Percentiles rank a stretch among this genome's conserved stretches.
These are phyloP conservation scores for Spergularia bocconei DNA, from an alignment of 148 eudicot species.

Conservation along the genomic window DNA sequence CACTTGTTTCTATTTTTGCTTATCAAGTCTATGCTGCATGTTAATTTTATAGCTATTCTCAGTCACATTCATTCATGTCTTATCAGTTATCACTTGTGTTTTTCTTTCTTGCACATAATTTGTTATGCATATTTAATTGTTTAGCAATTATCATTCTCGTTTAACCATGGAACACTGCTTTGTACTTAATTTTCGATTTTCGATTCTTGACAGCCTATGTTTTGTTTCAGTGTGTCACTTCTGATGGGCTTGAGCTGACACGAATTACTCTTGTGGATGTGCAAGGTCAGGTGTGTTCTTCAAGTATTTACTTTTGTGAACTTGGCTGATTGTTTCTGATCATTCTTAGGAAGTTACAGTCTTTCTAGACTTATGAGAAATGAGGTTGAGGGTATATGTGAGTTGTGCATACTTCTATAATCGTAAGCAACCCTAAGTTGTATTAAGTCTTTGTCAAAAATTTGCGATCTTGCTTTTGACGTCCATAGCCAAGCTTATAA, in stretches of 20 bases:
- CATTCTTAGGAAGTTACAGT: neutral
- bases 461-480: neutral
- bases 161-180: neutral
- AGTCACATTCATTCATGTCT: neutral
- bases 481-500: neutral
- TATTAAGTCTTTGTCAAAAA: neutral
- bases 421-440: conserved; percentile 5
- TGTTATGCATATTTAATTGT: neutral
- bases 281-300: conserved; percentile 70
- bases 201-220: neutral
- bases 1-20: too few relatives aligned
- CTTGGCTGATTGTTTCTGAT: neutral
- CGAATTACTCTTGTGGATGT: conserved; percentile 79
- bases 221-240: conserved; percentile 63
- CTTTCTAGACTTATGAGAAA: neutral
- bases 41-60: neutral
- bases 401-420: neutral
- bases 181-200: neutral
- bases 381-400: neutral
- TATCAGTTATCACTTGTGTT: neutral
- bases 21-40: too few relatives aligned
- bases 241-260: conserved; percentile 89
- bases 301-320: neutral
- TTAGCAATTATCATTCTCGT: neutral
- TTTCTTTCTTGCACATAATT: neutral